Evolutionary conservation across 2,329 filamentous ascomycete genomes (phyloP).

Genomic region (Trichoderma hamatum): DNA sequence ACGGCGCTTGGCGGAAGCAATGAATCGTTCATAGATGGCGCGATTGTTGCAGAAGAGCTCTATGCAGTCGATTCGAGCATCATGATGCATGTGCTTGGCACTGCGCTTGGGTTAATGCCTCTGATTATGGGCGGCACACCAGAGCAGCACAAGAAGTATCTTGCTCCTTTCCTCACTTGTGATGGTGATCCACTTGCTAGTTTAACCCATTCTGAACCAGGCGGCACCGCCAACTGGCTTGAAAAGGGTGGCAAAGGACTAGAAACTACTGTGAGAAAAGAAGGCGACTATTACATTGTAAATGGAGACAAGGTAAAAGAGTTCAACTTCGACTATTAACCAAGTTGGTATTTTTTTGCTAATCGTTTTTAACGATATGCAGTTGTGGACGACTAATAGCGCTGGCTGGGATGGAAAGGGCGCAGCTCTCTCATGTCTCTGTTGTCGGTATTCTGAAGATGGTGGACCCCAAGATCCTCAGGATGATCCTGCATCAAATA

Average conservation of each 20-base stretch:
- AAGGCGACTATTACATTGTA: background rate
- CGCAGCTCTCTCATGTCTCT: constrained; percentile 2
- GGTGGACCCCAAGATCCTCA: constrained; percentile 3
- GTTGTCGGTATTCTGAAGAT: constrained; percentile 5
- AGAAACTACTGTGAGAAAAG: constrained; percentile 4
- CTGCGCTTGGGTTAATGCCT: constrained; percentile 7
- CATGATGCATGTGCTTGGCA: constrained; percentile 13
- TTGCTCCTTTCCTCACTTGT: constrained; percentile 3
- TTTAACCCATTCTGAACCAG: constrained; percentile 2
- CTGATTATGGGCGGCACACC: background rate
- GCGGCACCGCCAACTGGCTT: constrained; percentile 16
- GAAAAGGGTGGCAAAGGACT: constrained; percentile 14
- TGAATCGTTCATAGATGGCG: constrained; percentile 12
- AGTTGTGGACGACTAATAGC: constrained; percentile 9
- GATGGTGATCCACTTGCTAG: constrained; percentile 6
- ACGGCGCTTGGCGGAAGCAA: background rate
- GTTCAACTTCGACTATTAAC: too few relatives aligned
- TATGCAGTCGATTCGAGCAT: constrained; percentile 12
- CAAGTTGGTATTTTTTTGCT: background rate
- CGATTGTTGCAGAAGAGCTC: constrained; percentile 10
- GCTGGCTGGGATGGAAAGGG: constrained; percentile 13
- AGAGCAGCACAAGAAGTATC: constrained; percentile 4
- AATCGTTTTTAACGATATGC: background rate
- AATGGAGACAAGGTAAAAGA: constrained; percentile 1
- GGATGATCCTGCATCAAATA: constrained; percentile 9